Base-by-base conservation (phyloP, 257 asterid genomes). In the Nicotiana otophora region DNA sequence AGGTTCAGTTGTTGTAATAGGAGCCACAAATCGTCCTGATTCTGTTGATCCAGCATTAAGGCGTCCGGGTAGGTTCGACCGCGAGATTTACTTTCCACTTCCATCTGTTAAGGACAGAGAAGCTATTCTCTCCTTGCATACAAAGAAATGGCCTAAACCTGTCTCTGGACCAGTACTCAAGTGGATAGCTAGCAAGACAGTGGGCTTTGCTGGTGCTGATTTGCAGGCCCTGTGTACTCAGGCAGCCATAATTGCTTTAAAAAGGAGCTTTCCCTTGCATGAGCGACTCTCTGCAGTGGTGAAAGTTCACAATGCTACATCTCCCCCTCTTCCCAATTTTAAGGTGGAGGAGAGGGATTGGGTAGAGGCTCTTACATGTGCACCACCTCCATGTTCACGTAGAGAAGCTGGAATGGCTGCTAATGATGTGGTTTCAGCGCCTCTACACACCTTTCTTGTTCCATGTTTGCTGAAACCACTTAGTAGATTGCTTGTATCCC, bases 191-290 rank as follows among this genome's bases (percentile, higher is more conserved):
- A 89, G 88, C 86, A 87, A 84, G 89, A 96, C 99, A 78, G 94
- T 90, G 84, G 99, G 99, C 81, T 96, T 88, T 88, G 99, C 98
- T 82, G 99, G 99, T 86, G 99, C 99, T 81, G 99, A 96, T 89
- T 87, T 96, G 76, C 99, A 96, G 92, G 97, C 98, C 64, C 98
- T 96, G 77, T 94, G 99, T 91, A 93, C 98, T 75, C 99, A 96
- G 89, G 97, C 97, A 16, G 98, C 97, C 82, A 91, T 93, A 75
- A 77, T 90, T 88, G 95, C 97, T 86, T 84, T 96, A 77, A 90
- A 91, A 88, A 92, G 96, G 91, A 90, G 89, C 92, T 93, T 93
- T 84, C 97, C 99, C 76, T 85, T 94, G 88, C 96, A 96, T 81
- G 88, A 92, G 79, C 91, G 91, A 86, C 98, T 96, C 81, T 86